These are phyloP conservation scores for Phytophthora idaei DNA, from an alignment of 352 stramenopile genomes.

Conservation along the genomic window DNA sequence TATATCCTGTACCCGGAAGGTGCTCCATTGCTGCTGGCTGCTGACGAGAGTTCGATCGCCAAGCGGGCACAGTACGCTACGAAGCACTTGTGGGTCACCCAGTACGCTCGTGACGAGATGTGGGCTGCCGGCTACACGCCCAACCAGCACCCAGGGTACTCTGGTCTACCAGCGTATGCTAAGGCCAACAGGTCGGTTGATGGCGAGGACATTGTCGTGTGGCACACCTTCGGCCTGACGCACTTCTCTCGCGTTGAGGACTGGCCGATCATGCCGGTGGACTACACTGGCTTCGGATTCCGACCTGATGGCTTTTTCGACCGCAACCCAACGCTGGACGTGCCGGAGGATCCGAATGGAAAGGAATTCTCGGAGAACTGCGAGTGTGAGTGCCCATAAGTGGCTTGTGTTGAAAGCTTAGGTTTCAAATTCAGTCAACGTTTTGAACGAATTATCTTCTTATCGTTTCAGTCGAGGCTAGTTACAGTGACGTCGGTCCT, in stretches of 20 bases:
- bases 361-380: slow-evolving; percentile 45
- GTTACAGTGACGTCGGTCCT: slow-evolving; percentile 18
- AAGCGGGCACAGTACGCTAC: slow-evolving; percentile 63
- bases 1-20: slow-evolving; percentile 67
- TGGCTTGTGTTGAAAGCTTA: neutral
- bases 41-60: slow-evolving; percentile 50
- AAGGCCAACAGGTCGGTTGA: slow-evolving; percentile 56
- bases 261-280: slow-evolving; percentile 80
- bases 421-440: neutral
- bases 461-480: neutral
- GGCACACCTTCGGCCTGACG: slow-evolving; percentile 76
- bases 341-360: slow-evolving; percentile 49
- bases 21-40: slow-evolving; percentile 57
- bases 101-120: slow-evolving; percentile 60
- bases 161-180: slow-evolving; percentile 62
- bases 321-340: slow-evolving; percentile 60
- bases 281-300: slow-evolving; percentile 71
- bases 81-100: slow-evolving; percentile 80
- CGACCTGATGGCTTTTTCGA: slow-evolving; percentile 74
- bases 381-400: slow-evolving; percentile 16
- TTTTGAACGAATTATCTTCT: neutral
- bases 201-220: slow-evolving; percentile 74
- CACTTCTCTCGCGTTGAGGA: slow-evolving; percentile 77
- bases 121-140: slow-evolving; percentile 77
- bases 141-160: slow-evolving; percentile 55